Conservation (phyloP, 441 rosid genomes). For the Populus tomentosa region DNA sequence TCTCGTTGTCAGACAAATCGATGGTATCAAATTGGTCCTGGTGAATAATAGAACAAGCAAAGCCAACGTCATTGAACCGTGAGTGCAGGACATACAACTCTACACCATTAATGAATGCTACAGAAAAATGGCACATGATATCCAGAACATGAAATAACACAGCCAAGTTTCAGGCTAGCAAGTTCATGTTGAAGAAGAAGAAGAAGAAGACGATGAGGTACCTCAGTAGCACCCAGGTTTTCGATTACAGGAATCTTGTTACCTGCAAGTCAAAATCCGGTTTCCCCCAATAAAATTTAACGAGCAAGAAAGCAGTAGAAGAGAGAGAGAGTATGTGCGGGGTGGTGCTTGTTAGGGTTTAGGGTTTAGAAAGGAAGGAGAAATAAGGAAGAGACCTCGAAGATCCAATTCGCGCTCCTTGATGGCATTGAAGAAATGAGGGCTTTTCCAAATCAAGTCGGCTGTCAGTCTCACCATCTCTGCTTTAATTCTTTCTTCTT, state of each 20-base stretch:
- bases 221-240: constrained; percentile 98
- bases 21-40: constrained; percentile 98
- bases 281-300: neutral
- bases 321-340: neutral
- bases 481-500: constrained; percentile 5
- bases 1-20: constrained; percentile 97
- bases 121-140: no score
- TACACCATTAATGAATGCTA: no score
- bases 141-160: no score
- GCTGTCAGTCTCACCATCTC: constrained; percentile 93
- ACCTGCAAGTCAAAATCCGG: constrained; percentile 33
- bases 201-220: constrained; percentile 15
- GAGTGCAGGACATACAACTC: neutral
- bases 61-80: neutral
- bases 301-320: neutral
- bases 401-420: constrained; percentile 96
- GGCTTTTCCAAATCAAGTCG: constrained; percentile 93
- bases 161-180: neutral
- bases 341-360: no score
- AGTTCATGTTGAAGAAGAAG: neutral
- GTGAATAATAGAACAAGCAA: constrained; percentile 8
- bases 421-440: constrained; percentile 96
- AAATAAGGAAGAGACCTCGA: constrained; percentile 46
- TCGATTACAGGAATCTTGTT: constrained; percentile 95
- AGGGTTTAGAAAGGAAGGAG: neutral